Conservation (phyloP, 352 stramenopile species). For the Hyaloperonospora arabidopsidis region DNA sequence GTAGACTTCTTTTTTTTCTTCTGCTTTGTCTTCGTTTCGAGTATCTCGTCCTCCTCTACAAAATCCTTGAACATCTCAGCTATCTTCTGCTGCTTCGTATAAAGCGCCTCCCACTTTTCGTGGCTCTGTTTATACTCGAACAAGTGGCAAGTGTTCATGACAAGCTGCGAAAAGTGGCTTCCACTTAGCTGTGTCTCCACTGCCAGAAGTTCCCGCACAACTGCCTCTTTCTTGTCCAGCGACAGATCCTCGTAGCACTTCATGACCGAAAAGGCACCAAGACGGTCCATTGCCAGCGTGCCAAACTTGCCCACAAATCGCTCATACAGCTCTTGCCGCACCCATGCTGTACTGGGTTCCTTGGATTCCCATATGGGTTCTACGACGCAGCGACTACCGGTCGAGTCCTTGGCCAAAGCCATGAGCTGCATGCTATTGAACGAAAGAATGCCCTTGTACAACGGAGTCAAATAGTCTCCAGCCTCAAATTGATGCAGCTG, state of each 20-base stretch:
- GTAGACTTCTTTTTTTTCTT: slow-evolving; percentile 41
- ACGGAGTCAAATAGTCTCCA: slow-evolving; percentile 33
- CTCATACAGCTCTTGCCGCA: slow-evolving; percentile 53
- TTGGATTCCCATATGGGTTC: slow-evolving; percentile 76
- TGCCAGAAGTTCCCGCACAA: slow-evolving; percentile 62
- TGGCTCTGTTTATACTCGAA: slow-evolving; percentile 75
- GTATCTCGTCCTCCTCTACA: slow-evolving; percentile 29
- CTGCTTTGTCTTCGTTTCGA: slow-evolving; percentile 12
- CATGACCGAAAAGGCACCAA: slow-evolving; percentile 75
- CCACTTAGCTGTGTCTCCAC: slow-evolving; percentile 66
- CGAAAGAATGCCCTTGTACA: slow-evolving; percentile 57
- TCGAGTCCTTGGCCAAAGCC: slow-evolving; percentile 71
- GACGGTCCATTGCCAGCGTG: slow-evolving; percentile 58
- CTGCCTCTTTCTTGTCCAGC: slow-evolving; percentile 50
- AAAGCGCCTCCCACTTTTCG: slow-evolving; percentile 67
- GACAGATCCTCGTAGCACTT: slow-evolving; percentile 70
- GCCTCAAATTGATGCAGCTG: slow-evolving; percentile 62
- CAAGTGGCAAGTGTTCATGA: slow-evolving; percentile 71
- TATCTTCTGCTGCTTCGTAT: slow-evolving; percentile 79
- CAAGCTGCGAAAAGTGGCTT: slow-evolving; percentile 76
- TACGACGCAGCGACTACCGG: slow-evolving; percentile 64
- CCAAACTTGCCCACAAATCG: slow-evolving; percentile 68
- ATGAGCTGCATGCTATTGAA: slow-evolving; percentile 64
- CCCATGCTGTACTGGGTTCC: slow-evolving; percentile 44
- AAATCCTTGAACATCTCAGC: slow-evolving; percentile 72